Percentiles rank a stretch among this genome's conserved stretches.
Conservation (phyloP, 1,139 yeast species). For the Spathaspora sp. region DNA sequence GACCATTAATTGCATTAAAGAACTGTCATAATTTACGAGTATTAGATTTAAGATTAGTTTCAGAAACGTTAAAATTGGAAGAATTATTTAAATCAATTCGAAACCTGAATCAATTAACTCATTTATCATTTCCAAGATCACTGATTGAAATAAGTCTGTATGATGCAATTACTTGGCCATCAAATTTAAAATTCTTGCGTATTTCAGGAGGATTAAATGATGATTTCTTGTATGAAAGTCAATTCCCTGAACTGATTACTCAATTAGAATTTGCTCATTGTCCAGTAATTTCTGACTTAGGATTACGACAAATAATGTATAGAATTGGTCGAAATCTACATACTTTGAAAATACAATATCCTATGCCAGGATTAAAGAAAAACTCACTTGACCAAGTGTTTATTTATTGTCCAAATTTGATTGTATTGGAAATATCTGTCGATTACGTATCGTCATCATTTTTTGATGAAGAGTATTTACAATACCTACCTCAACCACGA, state of each 20-base stretch:
- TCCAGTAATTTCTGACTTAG: conserved; percentile 65
- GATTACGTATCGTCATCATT: conserved; percentile 75
- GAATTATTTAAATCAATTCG: conserved; percentile 76
- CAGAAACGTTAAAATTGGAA: conserved; percentile 82
- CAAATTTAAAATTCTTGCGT: conserved; percentile 64
- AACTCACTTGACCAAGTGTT: conserved; percentile 74
- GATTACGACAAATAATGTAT: conserved; percentile 58
- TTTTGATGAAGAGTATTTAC: conserved; percentile 60
- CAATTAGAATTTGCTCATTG: conserved; percentile 84
- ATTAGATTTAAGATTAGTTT: conserved; percentile 82
- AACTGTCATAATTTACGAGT: conserved; percentile 63
- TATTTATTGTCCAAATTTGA: conserved; percentile 70
- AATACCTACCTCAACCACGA: conserved; percentile 36
- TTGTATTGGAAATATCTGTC: conserved; percentile 64
- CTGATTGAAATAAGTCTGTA: conserved; percentile 73
- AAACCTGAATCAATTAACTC: conserved; percentile 60
- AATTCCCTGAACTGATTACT: conserved; percentile 70
- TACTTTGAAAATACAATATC: conserved; percentile 70
- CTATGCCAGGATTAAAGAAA: conserved; percentile 77
- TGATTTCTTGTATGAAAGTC: conserved; percentile 64
- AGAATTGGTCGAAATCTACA: conserved; percentile 66
- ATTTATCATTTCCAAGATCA: conserved; percentile 84
- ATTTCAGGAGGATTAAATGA: conserved; percentile 89
- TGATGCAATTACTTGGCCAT: conserved; percentile 69
- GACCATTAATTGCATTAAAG: conserved; percentile 78